Evolutionary conservation across 2,329 filamentous ascomycete species (phyloP), one percentile per base, ranked within the genome.

Genomic region (Trichoderma polysporum): DNA sequence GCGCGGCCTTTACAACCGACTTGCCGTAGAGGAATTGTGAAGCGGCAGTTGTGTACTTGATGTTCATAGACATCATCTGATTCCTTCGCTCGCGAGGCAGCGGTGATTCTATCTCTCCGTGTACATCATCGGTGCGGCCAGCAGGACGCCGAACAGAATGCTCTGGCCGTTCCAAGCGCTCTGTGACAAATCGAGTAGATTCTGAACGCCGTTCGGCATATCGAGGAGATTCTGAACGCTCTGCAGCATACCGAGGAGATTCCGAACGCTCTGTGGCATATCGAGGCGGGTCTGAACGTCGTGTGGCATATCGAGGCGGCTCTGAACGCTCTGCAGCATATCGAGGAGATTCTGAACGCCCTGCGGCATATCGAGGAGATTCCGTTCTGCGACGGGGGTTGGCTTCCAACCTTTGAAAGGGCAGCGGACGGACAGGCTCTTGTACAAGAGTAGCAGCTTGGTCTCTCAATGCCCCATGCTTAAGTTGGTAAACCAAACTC

Each of bases 1-100:
- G 81, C 0, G 93, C 94, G 22, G 94, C 91, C 69, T 91, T 85
- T 25, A 98, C 92, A 1, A 92, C 88, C 2, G 91, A 91, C 52
- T 86, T 87, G 6, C 95, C 95, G 75, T 97, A 98, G 2, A 99
- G 82, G 72, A 97, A 98, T 69, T 97, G 91, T 0, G 94, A 97
- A 5, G 92, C 92, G 0, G 94, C 91, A 0, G 93, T 96, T 0
- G 92, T 93, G 75, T 94, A 88, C 56, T 79, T 77, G 68, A 80
- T 70, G 1, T 74, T 78, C 73, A 79, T 76, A 10, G 76, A 71
- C 75, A 78, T 78, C 75, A 78, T 75, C 35, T 71, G 73, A 33
- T 73, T 75, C 56, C 70, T 75, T 33, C 70, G 72, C 45, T 70
- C 72, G 29, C 72, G 58, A 50, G 41, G 58, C 33, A 22, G 15